phyloP scores from a whole-genome alignment of 305 asterid genomes.

The Solanum hybrid region DNA sequence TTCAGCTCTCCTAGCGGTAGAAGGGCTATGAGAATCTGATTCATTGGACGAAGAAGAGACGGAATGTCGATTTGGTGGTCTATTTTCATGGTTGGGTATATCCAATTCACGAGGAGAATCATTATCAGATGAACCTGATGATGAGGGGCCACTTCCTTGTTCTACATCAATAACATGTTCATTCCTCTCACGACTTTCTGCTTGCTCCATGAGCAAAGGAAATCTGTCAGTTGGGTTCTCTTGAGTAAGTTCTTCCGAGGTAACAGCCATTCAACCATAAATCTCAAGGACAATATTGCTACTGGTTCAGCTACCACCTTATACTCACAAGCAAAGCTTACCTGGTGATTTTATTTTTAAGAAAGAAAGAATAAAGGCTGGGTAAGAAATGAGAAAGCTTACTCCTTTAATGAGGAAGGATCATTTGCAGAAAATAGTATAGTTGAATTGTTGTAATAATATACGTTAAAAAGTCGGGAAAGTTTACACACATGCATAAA shows the following conservation, averaged over 20 bases:
- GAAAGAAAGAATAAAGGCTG: neutral
- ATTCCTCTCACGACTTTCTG: constrained; percentile 17
- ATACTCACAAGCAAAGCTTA: neutral
- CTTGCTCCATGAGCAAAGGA: constrained; percentile 37
- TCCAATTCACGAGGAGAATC: constrained; percentile 13
- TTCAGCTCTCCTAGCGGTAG: constrained; percentile 26
- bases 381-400: too few relatives aligned
- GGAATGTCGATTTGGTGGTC: constrained; percentile 11
- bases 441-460: neutral
- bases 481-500: neutral
- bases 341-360: neutral
- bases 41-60: constrained; percentile 17
- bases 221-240: constrained; percentile 24
- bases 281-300: neutral
- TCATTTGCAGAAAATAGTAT: neutral
- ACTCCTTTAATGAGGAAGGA: neutral
- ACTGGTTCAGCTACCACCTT: neutral
- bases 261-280: constrained; percentile 24
- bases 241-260: constrained; percentile 18
- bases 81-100: constrained; percentile 10
- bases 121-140: constrained; percentile 17
- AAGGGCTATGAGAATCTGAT: constrained; percentile 6
- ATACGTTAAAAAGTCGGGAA: neutral
- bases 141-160: constrained; percentile 22
- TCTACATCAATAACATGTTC: constrained; percentile 30